These are phyloP conservation scores for Neofusicoccum laricinum DNA, from an alignment of 2,329 filamentous ascomycete species.

Conservation along the genomic window DNA sequence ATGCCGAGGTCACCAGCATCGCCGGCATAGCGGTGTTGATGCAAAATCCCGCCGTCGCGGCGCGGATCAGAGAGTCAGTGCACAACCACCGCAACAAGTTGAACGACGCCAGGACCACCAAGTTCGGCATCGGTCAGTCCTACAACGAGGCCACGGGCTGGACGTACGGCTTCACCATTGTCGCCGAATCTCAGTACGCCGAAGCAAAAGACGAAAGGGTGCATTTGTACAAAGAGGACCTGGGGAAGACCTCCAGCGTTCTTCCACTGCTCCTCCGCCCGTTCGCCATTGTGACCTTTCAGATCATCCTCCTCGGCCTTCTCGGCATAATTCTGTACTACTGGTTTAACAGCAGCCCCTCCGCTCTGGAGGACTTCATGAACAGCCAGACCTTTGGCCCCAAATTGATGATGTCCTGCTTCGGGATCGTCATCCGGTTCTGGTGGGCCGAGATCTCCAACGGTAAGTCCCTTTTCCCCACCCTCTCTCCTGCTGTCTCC, in stretches of 20 bases:
- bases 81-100: background rate
- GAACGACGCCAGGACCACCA: background rate
- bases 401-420: constrained; percentile 16
- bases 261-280: constrained; percentile 3
- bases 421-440: constrained; percentile 13
- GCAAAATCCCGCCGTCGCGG: background rate
- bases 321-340: constrained; percentile 18
- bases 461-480: too few species aligned
- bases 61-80: background rate
- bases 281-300: background rate
- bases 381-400: constrained; percentile 18
- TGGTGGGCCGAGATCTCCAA: constrained; percentile 14
- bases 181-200: background rate
- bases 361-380: constrained; percentile 18
- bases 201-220: background rate
- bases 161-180: background rate
- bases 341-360: constrained; percentile 11
- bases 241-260: background rate
- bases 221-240: background rate
- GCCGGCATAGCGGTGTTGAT: background rate
- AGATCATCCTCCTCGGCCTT: constrained; percentile 8
- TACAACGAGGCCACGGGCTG: background rate
- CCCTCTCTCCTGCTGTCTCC: too few species aligned
- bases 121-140: background rate
- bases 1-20: background rate